Base-by-base conservation (phyloP, 106 monocot species). In the Triglochin maritima region DNA sequence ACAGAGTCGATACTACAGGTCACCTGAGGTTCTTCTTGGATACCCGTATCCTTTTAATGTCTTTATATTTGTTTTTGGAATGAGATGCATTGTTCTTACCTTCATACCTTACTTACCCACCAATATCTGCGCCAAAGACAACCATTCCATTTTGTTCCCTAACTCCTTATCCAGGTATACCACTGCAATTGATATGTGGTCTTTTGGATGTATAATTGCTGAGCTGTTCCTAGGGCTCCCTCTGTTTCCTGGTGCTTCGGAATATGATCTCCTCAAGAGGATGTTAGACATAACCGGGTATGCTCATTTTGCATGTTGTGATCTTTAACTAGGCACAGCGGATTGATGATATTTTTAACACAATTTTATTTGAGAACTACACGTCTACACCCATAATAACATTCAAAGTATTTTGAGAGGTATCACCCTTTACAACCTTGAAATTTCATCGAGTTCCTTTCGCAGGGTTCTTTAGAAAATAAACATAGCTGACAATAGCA, bases 1-100 rank as follows among this genome's bases (percentile, higher is more conserved):
- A 64, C 88, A 98, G 98, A 98, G 98, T 78, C 98, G 98, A 17
- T 86, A 92, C 70, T 98, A 98, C 71, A 85, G 98, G 69, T 98
- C 98, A 71, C 92, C 92, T 44, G 98, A 98, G 76, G 92, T 92
- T 71, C 80, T 98, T 72, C 84, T 98, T 65, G 92, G 88, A 56
- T 92, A 86, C 68, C 88, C 86, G 98, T 98, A 98, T 98, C 96
- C 91, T 91, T 70, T 48, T 48, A 14, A 62, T 17, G 14, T 64
- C 7, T 14, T 17, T 29, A 29, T 29, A 29, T 29, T 29, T 29
- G 29, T 29, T 0, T 29, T 29, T 29, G 29, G 29, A 29, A 29
- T 29, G 29, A 29, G 29, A 29, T 29, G 1, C 29, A 29, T 29
- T 29, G 29, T 29, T 29, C 29, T 29, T 29, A 29, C 29, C 29